These are phyloP conservation scores for Globisporangium iwayamae DNA, from an alignment of 352 stramenopile genomes.

Conservation along the genomic window DNA sequence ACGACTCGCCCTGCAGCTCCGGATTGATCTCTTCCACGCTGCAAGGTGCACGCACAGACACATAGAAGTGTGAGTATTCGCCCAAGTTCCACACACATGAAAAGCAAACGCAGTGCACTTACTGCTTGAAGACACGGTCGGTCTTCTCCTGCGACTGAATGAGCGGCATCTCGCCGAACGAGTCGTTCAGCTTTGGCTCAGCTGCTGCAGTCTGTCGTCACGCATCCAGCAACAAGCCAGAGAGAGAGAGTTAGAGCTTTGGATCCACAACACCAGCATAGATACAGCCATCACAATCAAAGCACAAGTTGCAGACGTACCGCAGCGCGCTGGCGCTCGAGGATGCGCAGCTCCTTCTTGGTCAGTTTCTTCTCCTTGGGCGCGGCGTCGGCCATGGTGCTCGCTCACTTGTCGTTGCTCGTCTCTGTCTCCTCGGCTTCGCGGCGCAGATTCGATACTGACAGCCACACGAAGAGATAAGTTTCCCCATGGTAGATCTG, in stretches of 20 bases:
- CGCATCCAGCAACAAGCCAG: not conserved
- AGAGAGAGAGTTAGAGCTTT: conserved; percentile 8
- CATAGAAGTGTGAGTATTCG: not conserved
- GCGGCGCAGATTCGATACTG: conserved; percentile 12
- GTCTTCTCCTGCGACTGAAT: conserved; percentile 88
- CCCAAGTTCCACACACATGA: not conserved
- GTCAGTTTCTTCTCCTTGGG: conserved; percentile 83
- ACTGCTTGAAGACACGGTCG: conserved; percentile 66
- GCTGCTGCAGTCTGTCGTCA: conserved; percentile 38
- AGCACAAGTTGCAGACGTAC: conserved; percentile 24
- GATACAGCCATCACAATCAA: not conserved
- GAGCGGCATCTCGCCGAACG: conserved; percentile 85
- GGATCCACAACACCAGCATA: conserved; percentile 7
- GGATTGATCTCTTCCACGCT: conserved; percentile 71
- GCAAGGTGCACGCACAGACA: not conserved
- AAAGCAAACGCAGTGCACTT: conserved; percentile 23
- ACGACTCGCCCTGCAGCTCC: conserved; percentile 78
- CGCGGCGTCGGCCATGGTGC: conserved; percentile 47
- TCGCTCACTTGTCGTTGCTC: conserved; percentile 8
- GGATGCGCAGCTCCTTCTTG: conserved; percentile 89
- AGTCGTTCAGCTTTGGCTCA: conserved; percentile 74
- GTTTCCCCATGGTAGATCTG: not conserved
- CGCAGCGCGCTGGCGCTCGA: conserved; percentile 81
- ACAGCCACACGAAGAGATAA: not conserved
- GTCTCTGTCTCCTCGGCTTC: not conserved